Evolutionary conservation across 1,284 basidiomycete genomes (phyloP).

Genomic region (Termitomyces sp.): DNA sequence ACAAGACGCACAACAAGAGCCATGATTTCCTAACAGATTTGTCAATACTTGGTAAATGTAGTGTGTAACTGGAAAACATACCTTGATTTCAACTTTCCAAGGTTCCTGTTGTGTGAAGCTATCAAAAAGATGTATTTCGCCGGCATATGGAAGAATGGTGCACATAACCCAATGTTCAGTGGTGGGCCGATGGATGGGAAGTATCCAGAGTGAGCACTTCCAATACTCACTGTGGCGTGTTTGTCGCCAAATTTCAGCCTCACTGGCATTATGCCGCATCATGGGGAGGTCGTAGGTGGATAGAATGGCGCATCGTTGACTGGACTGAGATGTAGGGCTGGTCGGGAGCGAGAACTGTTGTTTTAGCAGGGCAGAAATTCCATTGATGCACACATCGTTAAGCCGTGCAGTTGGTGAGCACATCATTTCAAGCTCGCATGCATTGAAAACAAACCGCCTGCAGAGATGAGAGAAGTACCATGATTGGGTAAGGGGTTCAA

Average conservation of each 20-base stretch:
- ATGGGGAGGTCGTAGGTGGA: conserved; percentile 17
- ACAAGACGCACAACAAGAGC: conserved; percentile 7
- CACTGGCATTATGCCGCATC: conserved; percentile 5
- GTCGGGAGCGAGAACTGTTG: not conserved
- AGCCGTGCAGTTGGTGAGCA: not conserved
- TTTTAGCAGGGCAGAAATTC: not conserved
- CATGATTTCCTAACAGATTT: not conserved
- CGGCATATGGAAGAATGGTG: conserved; percentile 4
- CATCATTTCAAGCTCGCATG: not conserved
- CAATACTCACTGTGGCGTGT: conserved; percentile 18
- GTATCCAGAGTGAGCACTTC: conserved; percentile 21
- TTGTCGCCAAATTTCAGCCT: conserved; percentile 17
- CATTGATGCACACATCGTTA: conserved; percentile 12
- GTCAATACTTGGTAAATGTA: too few relatives aligned
- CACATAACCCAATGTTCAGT: conserved; percentile 21
- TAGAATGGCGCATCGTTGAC: conserved; percentile 17
- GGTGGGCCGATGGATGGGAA: conserved; percentile 21
- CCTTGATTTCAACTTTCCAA: conserved; percentile 8
- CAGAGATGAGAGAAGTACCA: not conserved
- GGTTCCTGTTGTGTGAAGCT: conserved; percentile 13
- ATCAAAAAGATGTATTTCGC: conserved; percentile 19
- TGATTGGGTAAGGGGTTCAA: not conserved
- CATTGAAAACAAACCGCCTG: not conserved
- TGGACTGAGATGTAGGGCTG: not conserved
- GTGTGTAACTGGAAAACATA: not conserved